Conservation (phyloP, 164 flowering plant genomes). For the Amborella trichopoda region DNA sequence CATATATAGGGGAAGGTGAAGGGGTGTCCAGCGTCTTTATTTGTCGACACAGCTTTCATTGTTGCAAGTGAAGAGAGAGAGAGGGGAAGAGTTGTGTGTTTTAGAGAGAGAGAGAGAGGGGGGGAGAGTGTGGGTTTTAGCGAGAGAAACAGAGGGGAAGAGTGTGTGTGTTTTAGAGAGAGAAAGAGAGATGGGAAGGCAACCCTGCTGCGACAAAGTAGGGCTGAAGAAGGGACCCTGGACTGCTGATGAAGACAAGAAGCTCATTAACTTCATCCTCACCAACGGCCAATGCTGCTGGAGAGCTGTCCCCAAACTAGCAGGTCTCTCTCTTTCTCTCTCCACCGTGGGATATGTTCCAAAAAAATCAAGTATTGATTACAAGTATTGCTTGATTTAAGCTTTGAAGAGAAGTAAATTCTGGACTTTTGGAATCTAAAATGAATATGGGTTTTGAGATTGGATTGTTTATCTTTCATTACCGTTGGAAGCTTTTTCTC, state of each 20-base stretch:
- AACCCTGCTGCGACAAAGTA: constrained; percentile 70
- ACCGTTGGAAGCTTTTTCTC: too few relatives aligned
- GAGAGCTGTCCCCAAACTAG: constrained; percentile 74
- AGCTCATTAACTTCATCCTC: constrained; percentile 64
- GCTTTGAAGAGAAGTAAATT: too few relatives aligned
- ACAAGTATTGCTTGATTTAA: too few relatives aligned
- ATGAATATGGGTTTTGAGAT: neutral
- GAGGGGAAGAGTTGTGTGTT: neutral
- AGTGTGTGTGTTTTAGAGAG: neutral
- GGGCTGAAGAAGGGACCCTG: constrained; percentile 76
- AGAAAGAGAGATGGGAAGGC: constrained; percentile 44
- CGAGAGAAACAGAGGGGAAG: neutral
- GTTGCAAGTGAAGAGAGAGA: neutral
- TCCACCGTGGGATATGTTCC: neutral
- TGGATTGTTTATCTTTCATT: neutral
- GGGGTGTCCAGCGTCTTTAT: neutral
- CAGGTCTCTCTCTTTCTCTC: constrained; percentile 22
- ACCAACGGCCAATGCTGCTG: constrained; percentile 80
- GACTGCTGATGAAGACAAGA: constrained; percentile 65
- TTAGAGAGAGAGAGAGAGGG: neutral
- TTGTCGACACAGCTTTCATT: neutral
- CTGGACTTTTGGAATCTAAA: too few relatives aligned
- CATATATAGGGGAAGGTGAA: too few relatives aligned
- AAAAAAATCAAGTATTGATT: too few relatives aligned
- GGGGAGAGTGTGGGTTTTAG: too few relatives aligned